phyloP scores from a whole-genome alignment of 352 stramenopile genomes.

The Globisporangium recalcitrans region DNA sequence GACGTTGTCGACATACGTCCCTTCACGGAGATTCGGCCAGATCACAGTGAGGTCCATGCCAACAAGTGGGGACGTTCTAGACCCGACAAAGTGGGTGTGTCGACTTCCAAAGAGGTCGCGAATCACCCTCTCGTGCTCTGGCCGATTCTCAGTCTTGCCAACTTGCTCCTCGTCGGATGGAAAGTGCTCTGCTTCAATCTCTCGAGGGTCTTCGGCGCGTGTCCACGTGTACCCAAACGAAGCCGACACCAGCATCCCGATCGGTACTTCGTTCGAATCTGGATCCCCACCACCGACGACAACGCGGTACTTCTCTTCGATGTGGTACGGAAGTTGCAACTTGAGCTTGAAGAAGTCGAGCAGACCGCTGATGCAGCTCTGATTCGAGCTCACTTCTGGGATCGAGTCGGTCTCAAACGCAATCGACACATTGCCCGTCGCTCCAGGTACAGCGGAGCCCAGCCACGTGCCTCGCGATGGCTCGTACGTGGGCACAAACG shows the following conservation, averaged over 20 bases:
- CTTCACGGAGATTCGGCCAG: conserved; percentile 72
- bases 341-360: conserved; percentile 84
- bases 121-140: conserved; percentile 21
- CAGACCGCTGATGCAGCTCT: conserved; percentile 73
- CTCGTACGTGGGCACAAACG: conserved; percentile 62
- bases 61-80: conserved; percentile 34
- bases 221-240: conserved; percentile 62
- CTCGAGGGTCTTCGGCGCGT: conserved; percentile 38
- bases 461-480: conserved; percentile 56
- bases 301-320: conserved; percentile 57
- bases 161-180: conserved; percentile 2
- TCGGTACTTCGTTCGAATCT: conserved; percentile 26
- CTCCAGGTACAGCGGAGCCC: conserved; percentile 57
- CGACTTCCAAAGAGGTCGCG: conserved; percentile 33
- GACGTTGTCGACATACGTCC: conserved; percentile 79
- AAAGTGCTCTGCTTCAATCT: conserved; percentile 23
- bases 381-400: conserved; percentile 61
- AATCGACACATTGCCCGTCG: conserved; percentile 69
- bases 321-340: conserved; percentile 50
- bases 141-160: neutral
- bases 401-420: conserved; percentile 74
- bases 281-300: conserved; percentile 23
- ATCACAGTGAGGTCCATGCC: conserved; percentile 54
- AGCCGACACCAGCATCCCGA: conserved; percentile 62
- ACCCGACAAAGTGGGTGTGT: conserved; percentile 28